Percentiles rank a stretch among this genome's conserved stretches.
Evolutionary conservation across 2,329 filamentous ascomycete genomes (phyloP).

Genomic region (Calonectria henricotiae): DNA sequence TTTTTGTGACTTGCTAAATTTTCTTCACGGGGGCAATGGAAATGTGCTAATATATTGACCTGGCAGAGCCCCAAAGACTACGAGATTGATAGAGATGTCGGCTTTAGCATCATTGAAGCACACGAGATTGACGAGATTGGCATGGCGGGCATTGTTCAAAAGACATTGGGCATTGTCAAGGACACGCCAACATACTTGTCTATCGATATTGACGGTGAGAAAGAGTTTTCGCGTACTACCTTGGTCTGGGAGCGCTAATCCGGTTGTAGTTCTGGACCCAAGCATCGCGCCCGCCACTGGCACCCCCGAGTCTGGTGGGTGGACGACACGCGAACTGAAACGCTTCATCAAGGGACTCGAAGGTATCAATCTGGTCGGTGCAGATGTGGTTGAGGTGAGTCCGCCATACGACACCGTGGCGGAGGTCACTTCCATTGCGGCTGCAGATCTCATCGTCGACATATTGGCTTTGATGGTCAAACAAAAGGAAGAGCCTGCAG

Average conservation of each 20-base stretch:
- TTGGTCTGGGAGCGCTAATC: neutral
- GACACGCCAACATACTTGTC: slow-evolving; percentile 25
- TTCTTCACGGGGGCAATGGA: no score
- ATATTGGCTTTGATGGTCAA: neutral
- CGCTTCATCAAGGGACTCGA: slow-evolving; percentile 25
- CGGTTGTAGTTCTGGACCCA: slow-evolving; percentile 4
- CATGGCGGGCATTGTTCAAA: slow-evolving; percentile 13
- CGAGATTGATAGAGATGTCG: slow-evolving; percentile 25
- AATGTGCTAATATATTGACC: neutral
- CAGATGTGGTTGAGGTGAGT: slow-evolving; percentile 25
- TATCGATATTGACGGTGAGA: slow-evolving; percentile 25
- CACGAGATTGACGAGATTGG: slow-evolving; percentile 23
- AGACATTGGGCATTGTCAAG: slow-evolving; percentile 5
- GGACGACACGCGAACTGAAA: slow-evolving; percentile 28
- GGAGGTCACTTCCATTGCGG: neutral
- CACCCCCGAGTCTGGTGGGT: slow-evolving; percentile 24
- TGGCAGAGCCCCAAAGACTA: slow-evolving; percentile 28
- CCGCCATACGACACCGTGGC: slow-evolving; percentile 7
- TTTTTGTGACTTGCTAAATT: neutral
- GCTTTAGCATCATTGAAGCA: slow-evolving; percentile 28
- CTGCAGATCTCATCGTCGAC: slow-evolving; percentile 7
- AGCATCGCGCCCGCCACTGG: slow-evolving; percentile 27
- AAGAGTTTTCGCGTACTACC: no score
- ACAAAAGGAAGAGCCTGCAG: neutral
- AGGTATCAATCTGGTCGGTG: slow-evolving; percentile 27